Percentiles rank a stretch among this genome's conserved stretches.
Conservation (phyloP, 371 early-diverging fungal species). For the Entomophthora muscae region DNA sequence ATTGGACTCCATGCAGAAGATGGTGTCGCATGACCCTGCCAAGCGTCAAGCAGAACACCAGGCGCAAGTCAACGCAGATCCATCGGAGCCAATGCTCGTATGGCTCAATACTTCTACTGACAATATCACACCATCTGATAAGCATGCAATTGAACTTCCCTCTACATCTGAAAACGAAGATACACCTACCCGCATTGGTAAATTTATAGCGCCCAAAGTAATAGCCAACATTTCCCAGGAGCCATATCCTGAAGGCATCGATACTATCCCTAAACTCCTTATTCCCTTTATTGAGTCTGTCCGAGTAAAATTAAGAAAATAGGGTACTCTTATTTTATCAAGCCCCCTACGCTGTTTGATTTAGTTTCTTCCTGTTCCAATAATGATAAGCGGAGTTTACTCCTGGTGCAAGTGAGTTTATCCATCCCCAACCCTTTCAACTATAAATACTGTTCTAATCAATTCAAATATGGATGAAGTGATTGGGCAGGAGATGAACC, state of each 20-base stretch:
- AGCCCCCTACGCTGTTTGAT: too few relatives aligned
- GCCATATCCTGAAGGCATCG: slow-evolving; percentile 4
- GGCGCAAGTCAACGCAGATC: background rate
- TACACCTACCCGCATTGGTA: background rate
- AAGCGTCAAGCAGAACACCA: background rate
- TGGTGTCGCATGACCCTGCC: background rate
- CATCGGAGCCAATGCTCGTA: slow-evolving; percentile 2
- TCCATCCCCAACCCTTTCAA: too few relatives aligned
- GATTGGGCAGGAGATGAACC: too few relatives aligned
- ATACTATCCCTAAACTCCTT: background rate
- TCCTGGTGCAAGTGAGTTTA: too few relatives aligned
- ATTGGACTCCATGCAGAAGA: background rate
- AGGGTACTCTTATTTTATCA: too few relatives aligned
- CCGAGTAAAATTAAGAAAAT: background rate
- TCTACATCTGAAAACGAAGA: background rate
- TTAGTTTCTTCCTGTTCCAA: too few relatives aligned
- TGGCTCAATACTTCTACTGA: background rate
- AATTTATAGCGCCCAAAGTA: slow-evolving; percentile 3
- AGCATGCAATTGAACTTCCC: too few relatives aligned
- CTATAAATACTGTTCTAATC: too few relatives aligned
- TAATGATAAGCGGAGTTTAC: too few relatives aligned
- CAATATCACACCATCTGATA: too few relatives aligned
- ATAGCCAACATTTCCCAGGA: slow-evolving; percentile 6
- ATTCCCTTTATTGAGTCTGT: background rate
- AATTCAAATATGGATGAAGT: too few relatives aligned